These are phyloP conservation scores for Auriscalpium microsporum DNA, from an alignment of 768 basidiomycete genomes.

Conservation along the genomic window DNA sequence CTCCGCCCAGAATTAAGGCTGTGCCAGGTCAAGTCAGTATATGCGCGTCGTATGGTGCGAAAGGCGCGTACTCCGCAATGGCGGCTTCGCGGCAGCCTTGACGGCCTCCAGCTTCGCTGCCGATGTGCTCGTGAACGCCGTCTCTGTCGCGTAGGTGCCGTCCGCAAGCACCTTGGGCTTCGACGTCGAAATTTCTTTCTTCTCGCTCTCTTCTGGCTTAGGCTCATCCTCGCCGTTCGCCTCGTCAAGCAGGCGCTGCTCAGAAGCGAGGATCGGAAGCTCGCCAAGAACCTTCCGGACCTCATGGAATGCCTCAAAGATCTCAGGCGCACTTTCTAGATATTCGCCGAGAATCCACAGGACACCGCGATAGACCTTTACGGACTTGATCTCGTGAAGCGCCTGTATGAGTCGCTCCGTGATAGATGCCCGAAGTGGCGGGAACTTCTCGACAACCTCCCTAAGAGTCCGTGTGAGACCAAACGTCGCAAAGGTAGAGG, in stretches of 20 bases:
- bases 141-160: constrained; percentile 97
- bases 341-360: constrained; percentile 99
- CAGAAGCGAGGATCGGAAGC: constrained; percentile 92
- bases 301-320: constrained; percentile 65
- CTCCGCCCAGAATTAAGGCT: constrained; percentile 88
- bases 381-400: constrained; percentile 83
- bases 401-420: constrained; percentile 78
- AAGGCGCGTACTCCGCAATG: constrained; percentile 57
- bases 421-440: constrained; percentile 70
- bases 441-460: constrained; percentile 98
- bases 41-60: no score
- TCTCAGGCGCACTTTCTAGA: constrained; percentile 56
- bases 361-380: constrained; percentile 93
- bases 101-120: constrained; percentile 68
- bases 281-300: constrained; percentile 86
- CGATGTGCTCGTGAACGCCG: constrained; percentile 64
- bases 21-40: background rate
- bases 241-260: constrained; percentile 76
- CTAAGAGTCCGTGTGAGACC: constrained; percentile 25
- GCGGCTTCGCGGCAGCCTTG: constrained; percentile 84
- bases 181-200: constrained; percentile 37
- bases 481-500: background rate
- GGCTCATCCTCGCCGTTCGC: constrained; percentile 49
- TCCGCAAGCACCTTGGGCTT: constrained; percentile 84
- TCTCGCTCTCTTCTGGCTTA: constrained; percentile 41